Evolutionary conservation across 768 basidiomycete genomes (phyloP).

Genomic region (Collybiopsis luxurians): DNA sequence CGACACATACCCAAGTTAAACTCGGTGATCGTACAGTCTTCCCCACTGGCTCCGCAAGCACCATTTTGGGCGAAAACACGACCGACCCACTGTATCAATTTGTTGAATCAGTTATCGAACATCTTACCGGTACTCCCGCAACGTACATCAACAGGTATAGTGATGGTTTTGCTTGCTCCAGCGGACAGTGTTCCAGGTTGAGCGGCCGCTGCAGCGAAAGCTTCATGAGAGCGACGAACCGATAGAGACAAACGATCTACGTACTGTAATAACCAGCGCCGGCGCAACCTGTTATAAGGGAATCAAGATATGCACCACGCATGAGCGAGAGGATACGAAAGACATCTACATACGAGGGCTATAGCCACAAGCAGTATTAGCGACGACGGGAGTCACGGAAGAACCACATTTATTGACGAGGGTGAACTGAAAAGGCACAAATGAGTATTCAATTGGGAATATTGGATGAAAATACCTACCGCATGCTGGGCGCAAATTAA

Average conservation of each 20-base stretch:
- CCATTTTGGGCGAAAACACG: constrained; percentile 38
- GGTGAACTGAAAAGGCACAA: constrained; percentile 16
- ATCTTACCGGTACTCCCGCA: no score
- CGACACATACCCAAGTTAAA: constrained; percentile 36
- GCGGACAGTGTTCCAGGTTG: constrained; percentile 27
- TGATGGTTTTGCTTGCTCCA: constrained; percentile 26
- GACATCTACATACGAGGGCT: constrained; percentile 25
- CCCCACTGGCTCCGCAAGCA: constrained; percentile 33
- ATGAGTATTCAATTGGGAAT: neutral
- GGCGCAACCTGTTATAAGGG: constrained; percentile 11
- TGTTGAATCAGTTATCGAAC: neutral
- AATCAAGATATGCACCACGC: no score
- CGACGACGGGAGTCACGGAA: constrained; percentile 31
- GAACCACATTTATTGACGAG: constrained; percentile 32
- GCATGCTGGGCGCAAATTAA: constrained; percentile 1
- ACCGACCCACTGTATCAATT: constrained; percentile 36
- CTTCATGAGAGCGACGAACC: constrained; percentile 28
- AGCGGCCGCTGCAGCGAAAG: constrained; percentile 16
- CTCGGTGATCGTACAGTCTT: constrained; percentile 36
- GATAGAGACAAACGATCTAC: constrained; percentile 13
- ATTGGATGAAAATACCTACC: neutral
- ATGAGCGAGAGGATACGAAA: no score
- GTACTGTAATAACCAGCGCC: constrained; percentile 7
- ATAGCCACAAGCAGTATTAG: constrained; percentile 37
- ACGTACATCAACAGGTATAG: constrained; percentile 24